These are phyloP conservation scores for Teratosphaeria pseudoeucalypti DNA, from an alignment of 2,329 filamentous ascomycete species.

Conservation along the genomic window DNA sequence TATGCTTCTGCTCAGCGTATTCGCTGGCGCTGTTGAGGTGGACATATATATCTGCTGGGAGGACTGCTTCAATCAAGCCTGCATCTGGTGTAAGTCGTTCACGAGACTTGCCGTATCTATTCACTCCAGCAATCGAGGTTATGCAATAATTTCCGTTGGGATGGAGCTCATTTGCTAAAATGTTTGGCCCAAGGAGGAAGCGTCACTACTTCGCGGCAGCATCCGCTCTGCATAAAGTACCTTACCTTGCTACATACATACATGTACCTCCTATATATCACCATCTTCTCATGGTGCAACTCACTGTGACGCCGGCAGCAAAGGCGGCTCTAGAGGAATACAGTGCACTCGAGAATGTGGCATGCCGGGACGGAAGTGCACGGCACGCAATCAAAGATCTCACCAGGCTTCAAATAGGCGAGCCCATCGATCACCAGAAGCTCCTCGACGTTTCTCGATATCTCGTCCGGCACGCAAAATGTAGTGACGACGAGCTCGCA, in stretches of 20 bases:
- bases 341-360: constrained; percentile 5
- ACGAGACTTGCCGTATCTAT: neutral
- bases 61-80: neutral
- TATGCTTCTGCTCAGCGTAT: constrained; percentile 24
- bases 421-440: constrained; percentile 62
- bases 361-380: constrained; percentile 3
- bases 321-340: constrained; percentile 48
- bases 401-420: constrained; percentile 39
- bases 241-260: neutral
- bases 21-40: constrained; percentile 21
- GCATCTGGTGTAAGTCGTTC: neutral
- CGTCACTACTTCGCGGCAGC: neutral
- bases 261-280: neutral
- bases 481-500: constrained; percentile 11
- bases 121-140: neutral
- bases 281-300: constrained; percentile 52
- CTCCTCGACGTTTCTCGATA: constrained; percentile 52
- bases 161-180: neutral
- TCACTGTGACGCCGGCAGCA: constrained; percentile 63
- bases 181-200: neutral
- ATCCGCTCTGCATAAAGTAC: neutral
- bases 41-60: constrained; percentile 20
- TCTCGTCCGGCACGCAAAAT: constrained; percentile 26
- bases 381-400: constrained; percentile 2
- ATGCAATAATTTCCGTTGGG: neutral